Percentiles rank a stretch among this genome's conserved stretches.
Evolutionary conservation across 306 rosid species (phyloP).

Genomic region (Castanea sativa): DNA sequence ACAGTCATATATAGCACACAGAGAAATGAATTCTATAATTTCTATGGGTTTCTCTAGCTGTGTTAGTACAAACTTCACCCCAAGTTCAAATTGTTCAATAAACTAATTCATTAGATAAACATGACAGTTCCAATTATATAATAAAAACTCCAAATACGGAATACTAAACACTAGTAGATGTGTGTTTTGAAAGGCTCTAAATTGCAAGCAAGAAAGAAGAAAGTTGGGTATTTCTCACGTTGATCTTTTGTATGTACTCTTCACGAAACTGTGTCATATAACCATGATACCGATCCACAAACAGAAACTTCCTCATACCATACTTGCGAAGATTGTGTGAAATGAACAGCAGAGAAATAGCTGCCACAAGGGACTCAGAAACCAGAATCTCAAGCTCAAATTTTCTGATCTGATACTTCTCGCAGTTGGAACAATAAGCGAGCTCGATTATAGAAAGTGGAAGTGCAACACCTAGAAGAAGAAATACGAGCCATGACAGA

Average conservation of each 20-base stretch:
- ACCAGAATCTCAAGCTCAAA: constrained; percentile 40
- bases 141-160: not conserved
- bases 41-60: not conserved
- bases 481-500: constrained; percentile 42
- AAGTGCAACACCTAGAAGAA: constrained; percentile 34
- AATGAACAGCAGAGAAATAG: constrained; percentile 41
- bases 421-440: constrained; percentile 22
- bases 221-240: constrained; percentile 23
- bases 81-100: not conserved
- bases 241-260: constrained; percentile 35
- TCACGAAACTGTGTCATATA: constrained; percentile 33
- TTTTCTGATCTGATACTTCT: constrained; percentile 36
- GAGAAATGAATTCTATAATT: not conserved
- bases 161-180: not conserved
- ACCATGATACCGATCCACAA: constrained; percentile 39
- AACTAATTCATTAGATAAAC: not conserved
- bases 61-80: not conserved
- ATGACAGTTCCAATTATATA: not conserved
- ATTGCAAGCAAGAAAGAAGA: not conserved
- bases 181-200: not conserved
- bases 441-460: constrained; percentile 19
- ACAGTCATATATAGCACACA: not conserved
- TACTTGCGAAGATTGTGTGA: constrained; percentile 49
- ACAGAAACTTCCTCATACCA: constrained; percentile 43
- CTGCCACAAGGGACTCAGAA: constrained; percentile 39